Evolutionary conservation across 352 stramenopile genomes (phyloP), one percentile per base, ranked within the genome.

Genomic region (Phytophthora constricta): DNA sequence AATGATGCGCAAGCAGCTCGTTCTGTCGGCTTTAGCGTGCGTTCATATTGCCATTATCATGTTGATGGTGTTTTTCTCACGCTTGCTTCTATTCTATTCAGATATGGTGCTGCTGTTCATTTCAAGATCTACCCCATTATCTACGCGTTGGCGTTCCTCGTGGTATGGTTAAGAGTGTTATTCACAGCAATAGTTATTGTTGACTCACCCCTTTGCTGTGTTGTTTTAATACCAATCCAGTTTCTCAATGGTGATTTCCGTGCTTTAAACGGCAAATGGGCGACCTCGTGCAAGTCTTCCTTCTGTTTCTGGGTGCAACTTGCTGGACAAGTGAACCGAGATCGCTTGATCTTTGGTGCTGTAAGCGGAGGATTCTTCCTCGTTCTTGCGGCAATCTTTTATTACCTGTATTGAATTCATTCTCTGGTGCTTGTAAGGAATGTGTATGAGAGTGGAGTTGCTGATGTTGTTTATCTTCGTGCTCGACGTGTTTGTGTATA

Each of bases 71-170:
- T 2, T 14, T 8, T 27, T 23, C 11, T 41, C 50, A 13, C 31
- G n/a, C 19, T 52, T 55, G 1, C 13, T n/a, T 8, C 4, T 62
- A 25, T 42, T 17, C 2, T 28, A 4, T 46, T 3, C 66, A 98
- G 74, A 72, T 97, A 98, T 77, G 97, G 97, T 4, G 84, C 98
- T 33, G 97, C 96, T 0, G 96, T 99, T 28, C 98, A 99, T 74
- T 92, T 98, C 68, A 99, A 99, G 75, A 96, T 99, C 16, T 99
- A 99, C 69, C 98, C 98, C 5, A 97, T 99, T 33, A 97, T 99
- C 64, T 99, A 99, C 70, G 89, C 86, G 22, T 75, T 96, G 45
- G 80, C 89, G 11, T 92, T 96, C 57, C 80, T 97, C 9, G 86
- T 97, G 69, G 89, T 95, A 89, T 49, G 67, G 5, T 26, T n/a